phyloP scores from a whole-genome alignment of 495 filamentous ascomycete genomes.

The Rostrohypoxylon terebratum region DNA sequence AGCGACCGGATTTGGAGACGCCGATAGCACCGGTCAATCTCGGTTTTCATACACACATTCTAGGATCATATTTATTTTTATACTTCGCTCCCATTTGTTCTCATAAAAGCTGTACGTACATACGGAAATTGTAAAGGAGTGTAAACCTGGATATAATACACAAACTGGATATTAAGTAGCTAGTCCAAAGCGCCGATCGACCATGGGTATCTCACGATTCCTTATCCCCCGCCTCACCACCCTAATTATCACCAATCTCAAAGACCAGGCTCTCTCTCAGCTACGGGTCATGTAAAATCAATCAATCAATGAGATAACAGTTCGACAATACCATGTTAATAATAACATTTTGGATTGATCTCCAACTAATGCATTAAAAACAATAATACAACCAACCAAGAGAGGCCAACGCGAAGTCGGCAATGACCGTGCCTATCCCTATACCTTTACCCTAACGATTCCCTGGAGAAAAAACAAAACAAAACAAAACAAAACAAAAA shows the following conservation, averaged over 20 bases:
- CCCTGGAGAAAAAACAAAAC: conserved; percentile 9
- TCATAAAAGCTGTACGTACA: not conserved
- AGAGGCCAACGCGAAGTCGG: conserved; percentile 21
- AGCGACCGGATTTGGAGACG: conserved; percentile 4
- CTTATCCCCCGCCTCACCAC: not conserved
- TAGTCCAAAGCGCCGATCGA: not conserved
- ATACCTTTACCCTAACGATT: conserved; percentile 19
- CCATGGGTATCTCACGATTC: not conserved
- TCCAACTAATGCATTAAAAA: conserved; percentile 25
- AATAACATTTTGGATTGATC: conserved; percentile 20
- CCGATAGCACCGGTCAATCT: conserved; percentile 20
- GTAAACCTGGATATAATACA: conserved; percentile 1
- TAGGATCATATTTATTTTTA: not conserved
- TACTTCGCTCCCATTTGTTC: not conserved
- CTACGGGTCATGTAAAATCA: not conserved
- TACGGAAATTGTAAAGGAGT: not conserved
- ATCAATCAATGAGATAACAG: not conserved
- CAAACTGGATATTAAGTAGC: not conserved
- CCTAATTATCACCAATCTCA: not conserved
- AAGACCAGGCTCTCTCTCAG: not conserved
- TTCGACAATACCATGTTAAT: conserved; percentile 17
- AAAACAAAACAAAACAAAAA: conserved; percentile 26
- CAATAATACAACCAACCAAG: conserved; percentile 27
- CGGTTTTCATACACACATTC: not conserved
- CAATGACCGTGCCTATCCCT: not conserved